These are phyloP conservation scores for Malassezia pachydermatis DNA, from an alignment of 1,284 basidiomycete species.

Conservation along the genomic window DNA sequence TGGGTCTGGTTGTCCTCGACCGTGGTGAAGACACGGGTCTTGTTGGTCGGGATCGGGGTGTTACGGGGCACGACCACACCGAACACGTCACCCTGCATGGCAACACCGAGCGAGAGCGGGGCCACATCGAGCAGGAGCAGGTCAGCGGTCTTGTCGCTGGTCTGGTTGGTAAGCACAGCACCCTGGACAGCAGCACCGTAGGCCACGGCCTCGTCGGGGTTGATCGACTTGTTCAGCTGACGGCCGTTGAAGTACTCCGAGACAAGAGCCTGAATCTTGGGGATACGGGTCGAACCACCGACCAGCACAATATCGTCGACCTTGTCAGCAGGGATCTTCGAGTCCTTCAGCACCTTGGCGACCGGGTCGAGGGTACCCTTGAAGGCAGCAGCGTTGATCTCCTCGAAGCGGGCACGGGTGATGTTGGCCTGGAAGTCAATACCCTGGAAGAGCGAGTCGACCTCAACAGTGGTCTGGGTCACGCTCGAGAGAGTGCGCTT, in stretches of 20 bases:
- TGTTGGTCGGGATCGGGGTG: constrained; percentile 48
- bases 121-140: constrained; percentile 48
- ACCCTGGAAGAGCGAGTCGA: constrained; percentile 93
- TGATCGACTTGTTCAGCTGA: constrained; percentile 85
- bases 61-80: constrained; percentile 47
- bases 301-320: constrained; percentile 99
- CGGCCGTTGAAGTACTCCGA: constrained; percentile 96
- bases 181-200: constrained; percentile 49
- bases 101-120: constrained; percentile 48
- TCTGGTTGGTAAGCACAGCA: constrained; percentile 48
- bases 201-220: constrained; percentile 53
- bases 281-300: constrained; percentile 98
- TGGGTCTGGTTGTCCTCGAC: constrained; percentile 49
- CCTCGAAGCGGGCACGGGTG: constrained; percentile 88
- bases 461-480: constrained; percentile 95
- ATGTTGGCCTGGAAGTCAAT: constrained; percentile 49
- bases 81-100: constrained; percentile 49
- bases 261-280: constrained; percentile 94
- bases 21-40: constrained; percentile 48
- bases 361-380: constrained; percentile 96
- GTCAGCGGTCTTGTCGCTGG: constrained; percentile 48
- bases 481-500: constrained; percentile 97
- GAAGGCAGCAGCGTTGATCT: constrained; percentile 89
- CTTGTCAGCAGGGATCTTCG: constrained; percentile 93
- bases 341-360: constrained; percentile 96